These are phyloP conservation scores for Neurospora discreta DNA, from an alignment of 495 filamentous ascomycete genomes.

Conservation along the genomic window DNA sequence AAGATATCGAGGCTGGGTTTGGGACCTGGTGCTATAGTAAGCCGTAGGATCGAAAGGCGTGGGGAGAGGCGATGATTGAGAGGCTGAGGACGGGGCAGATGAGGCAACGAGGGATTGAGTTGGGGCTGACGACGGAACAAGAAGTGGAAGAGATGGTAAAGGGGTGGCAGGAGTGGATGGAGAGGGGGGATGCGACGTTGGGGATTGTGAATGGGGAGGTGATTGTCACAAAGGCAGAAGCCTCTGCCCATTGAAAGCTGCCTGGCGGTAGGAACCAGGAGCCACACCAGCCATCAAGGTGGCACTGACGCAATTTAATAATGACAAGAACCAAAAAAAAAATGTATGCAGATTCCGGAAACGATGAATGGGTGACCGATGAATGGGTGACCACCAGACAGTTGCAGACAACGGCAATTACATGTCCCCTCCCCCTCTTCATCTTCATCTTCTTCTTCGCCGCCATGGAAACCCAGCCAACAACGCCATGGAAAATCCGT, in stretches of 20 bases:
- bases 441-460: background rate
- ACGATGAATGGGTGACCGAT: too few relatives aligned
- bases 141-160: constrained; percentile 31
- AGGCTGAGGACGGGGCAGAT: constrained; percentile 17
- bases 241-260: too few relatives aligned
- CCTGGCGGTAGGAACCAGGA: too few relatives aligned
- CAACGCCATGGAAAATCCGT: background rate
- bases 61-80: constrained; percentile 25
- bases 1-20: constrained; percentile 23
- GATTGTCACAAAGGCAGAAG: constrained; percentile 20
- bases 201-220: constrained; percentile 34
- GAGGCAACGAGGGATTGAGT: constrained; percentile 21
- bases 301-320: too few relatives aligned
- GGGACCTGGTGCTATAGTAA: constrained; percentile 28
- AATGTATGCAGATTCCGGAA: too few relatives aligned
- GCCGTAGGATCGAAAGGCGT: constrained; percentile 25
- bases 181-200: constrained; percentile 23
- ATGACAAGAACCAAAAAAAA: too few relatives aligned
- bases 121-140: constrained; percentile 20
- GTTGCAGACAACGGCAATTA: background rate
- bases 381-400: too few relatives aligned
- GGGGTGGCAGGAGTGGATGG: constrained; percentile 32
- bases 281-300: too few relatives aligned
- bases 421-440: background rate
- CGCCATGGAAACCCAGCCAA: background rate